These are phyloP conservation scores for Phaffia australis DNA, from an alignment of 768 basidiomycete species.

Conservation along the genomic window DNA sequence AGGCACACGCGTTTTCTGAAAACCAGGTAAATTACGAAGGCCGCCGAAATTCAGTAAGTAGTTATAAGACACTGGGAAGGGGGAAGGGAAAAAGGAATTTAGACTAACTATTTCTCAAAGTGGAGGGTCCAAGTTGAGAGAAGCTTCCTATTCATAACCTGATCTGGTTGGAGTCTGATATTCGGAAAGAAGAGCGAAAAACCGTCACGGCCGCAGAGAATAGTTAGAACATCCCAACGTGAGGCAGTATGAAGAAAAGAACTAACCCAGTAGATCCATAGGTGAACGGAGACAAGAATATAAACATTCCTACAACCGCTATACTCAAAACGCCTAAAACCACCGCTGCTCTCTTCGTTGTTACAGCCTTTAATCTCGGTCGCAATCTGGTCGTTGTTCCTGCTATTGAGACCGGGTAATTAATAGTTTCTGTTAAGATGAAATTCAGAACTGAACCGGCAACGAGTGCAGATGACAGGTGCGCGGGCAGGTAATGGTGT, in stretches of 20 bases:
- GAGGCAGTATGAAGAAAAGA: constrained; percentile 18
- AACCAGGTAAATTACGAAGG: no score
- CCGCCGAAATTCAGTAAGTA: no score
- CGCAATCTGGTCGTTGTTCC: constrained; percentile 56
- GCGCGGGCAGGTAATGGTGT: constrained; percentile 95
- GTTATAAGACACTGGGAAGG: no score
- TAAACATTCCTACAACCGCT: constrained; percentile 45
- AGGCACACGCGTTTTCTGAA: no score
- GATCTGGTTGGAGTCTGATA: constrained; percentile 64
- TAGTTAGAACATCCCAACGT: constrained; percentile 24
- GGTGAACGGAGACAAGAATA: constrained; percentile 77
- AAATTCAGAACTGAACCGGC: constrained; percentile 88
- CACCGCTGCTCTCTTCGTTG: constrained; percentile 47
- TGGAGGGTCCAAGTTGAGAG: constrained; percentile 89
- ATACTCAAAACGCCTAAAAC: constrained; percentile 54
- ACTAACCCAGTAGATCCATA: constrained; percentile 93
- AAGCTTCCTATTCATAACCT: constrained; percentile 72
- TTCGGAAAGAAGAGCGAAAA: not conserved
- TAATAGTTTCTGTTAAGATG: constrained; percentile 75
- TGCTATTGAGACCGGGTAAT: constrained; percentile 74
- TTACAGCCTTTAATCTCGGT: constrained; percentile 50
- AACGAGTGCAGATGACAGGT: constrained; percentile 80
- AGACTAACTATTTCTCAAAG: constrained; percentile 11
- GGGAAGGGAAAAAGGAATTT: not conserved
- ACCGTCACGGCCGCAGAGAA: not conserved